Evolutionary conservation across 2,329 filamentous ascomycete species (phyloP).

Genomic region (Fusarium marasasianum): DNA sequence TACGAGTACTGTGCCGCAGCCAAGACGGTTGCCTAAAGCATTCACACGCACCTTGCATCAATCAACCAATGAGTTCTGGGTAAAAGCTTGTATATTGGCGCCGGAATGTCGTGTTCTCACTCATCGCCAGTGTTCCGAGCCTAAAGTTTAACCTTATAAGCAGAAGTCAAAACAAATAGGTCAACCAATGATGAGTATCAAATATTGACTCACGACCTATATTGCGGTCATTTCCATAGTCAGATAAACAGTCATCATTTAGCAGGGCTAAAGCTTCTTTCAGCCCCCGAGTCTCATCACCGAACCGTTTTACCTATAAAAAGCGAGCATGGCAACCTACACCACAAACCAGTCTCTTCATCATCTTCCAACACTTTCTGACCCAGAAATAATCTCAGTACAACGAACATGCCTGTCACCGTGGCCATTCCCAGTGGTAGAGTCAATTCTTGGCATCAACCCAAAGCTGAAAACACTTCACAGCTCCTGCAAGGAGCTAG

Average conservation of each 20-base stretch:
- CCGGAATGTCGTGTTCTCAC: too few relatives aligned
- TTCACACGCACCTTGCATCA: too few relatives aligned
- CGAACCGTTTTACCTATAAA: neutral
- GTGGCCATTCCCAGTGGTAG: neutral
- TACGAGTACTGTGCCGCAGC: neutral
- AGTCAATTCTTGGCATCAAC: neutral
- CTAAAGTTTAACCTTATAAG: too few relatives aligned
- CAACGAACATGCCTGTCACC: neutral
- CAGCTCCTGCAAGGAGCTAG: neutral
- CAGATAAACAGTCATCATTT: neutral
- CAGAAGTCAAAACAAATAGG: too few relatives aligned
- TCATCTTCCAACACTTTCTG: too few relatives aligned
- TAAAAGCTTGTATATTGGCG: too few relatives aligned
- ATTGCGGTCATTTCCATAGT: too few relatives aligned
- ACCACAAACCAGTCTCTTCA: accelerated
- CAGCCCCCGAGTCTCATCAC: accelerated
- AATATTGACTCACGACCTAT: too few relatives aligned
- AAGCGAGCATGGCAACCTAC: accelerated
- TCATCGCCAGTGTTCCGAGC: too few relatives aligned
- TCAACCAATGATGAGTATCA: too few relatives aligned
- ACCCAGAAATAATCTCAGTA: accelerated
- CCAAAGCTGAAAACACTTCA: neutral
- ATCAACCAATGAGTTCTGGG: too few relatives aligned
- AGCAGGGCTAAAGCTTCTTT: neutral
- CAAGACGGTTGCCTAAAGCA: neutral